phyloP scores from a whole-genome alignment of 441 rosid genomes.

The Viola pubescens region DNA sequence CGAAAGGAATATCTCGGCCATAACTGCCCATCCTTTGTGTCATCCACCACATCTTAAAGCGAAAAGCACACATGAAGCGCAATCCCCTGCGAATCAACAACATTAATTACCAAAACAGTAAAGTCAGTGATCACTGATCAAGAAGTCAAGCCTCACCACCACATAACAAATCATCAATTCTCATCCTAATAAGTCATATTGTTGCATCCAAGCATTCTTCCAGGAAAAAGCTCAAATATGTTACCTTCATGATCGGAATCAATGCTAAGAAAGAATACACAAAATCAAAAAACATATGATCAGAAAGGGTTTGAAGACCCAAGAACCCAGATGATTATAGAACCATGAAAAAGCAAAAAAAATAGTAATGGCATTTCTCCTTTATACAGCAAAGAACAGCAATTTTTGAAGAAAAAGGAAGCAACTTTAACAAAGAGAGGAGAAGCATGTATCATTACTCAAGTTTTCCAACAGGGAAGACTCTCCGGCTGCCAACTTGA shows the following conservation, averaged over 20 bases:
- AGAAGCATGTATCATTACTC: conserved; percentile 30
- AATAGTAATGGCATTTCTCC: neutral
- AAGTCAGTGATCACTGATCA: too few species aligned
- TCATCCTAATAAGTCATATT: neutral
- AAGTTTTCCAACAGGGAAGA: conserved; percentile 68
- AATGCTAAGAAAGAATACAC: neutral
- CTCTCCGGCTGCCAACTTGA: conserved; percentile 50
- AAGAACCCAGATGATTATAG: too few species aligned
- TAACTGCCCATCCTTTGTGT: conserved; percentile 56
- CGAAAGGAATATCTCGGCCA: conserved; percentile 50
- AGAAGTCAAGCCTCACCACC: too few species aligned
- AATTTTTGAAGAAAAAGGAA: neutral
- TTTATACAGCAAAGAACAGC: neutral
- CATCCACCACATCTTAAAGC: conserved; percentile 75
- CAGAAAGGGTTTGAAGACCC: neutral
- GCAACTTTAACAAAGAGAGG: neutral
- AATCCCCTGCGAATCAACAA: conserved; percentile 37
- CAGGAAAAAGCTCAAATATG: neutral
- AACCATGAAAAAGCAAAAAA: neutral
- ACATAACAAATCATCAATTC: neutral
- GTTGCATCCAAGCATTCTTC: neutral
- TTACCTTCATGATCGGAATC: neutral
- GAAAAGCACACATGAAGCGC: conserved; percentile 52
- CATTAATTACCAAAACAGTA: neutral
- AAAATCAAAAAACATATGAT: neutral